phyloP scores from a whole-genome alignment of 352 stramenopile genomes.

The Phytophthora fragariaefolia region DNA sequence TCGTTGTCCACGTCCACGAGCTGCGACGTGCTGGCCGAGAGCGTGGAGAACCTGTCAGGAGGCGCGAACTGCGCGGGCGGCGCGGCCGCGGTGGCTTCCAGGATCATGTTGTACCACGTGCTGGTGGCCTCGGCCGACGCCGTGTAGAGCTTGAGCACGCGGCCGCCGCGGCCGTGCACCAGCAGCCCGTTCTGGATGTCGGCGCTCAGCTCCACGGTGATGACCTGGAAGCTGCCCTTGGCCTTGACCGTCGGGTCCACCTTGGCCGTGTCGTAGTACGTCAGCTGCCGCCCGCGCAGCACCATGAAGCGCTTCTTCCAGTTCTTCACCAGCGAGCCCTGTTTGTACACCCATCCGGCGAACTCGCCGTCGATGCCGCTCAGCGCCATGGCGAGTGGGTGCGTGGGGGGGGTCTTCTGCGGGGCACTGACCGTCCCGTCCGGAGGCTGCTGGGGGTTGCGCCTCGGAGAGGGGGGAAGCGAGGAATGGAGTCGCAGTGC shows the following conservation, averaged over 20 bases:
- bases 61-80: constrained; percentile 34
- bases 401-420: too few species aligned
- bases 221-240: constrained; percentile 86
- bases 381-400: constrained; percentile 32
- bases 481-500: constrained; percentile 24
- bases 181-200: constrained; percentile 87
- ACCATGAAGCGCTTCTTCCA: constrained; percentile 92
- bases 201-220: constrained; percentile 81
- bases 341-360: constrained; percentile 86
- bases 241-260: constrained; percentile 65
- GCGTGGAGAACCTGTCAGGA: constrained; percentile 50
- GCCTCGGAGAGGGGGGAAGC: constrained; percentile 14
- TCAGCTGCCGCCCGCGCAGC: constrained; percentile 77
- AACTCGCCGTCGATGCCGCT: constrained; percentile 60
- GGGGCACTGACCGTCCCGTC: too few species aligned
- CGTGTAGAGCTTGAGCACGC: constrained; percentile 90
- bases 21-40: constrained; percentile 36
- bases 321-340: constrained; percentile 79
- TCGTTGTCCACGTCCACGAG: constrained; percentile 56
- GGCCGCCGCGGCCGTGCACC: constrained; percentile 78
- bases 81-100: constrained; percentile 55
- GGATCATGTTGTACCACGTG: constrained; percentile 78
- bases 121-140: constrained; percentile 73
- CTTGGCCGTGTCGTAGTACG: constrained; percentile 84
- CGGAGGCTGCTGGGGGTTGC: background rate